A percentile compares a stretch with the other conserved stretches of the same genome.
phyloP scores from a whole-genome alignment of 768 basidiomycete species.

The Tephrocybe sp. region DNA sequence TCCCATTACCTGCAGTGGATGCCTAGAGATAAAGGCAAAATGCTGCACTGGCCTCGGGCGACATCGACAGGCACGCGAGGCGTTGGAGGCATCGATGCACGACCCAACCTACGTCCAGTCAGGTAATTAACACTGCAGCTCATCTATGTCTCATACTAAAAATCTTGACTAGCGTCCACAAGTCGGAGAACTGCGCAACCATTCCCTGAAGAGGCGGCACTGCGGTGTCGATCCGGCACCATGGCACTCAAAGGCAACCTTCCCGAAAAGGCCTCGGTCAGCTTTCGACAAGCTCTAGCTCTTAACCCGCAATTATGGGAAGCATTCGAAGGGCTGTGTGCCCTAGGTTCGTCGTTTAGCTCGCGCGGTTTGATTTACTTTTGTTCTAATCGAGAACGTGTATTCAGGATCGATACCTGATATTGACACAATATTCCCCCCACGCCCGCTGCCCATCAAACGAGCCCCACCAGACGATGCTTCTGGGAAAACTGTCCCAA shows the following conservation, averaged over 20 bases:
- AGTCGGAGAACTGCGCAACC: slow-evolving; percentile 49
- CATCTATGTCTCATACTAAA: slow-evolving; percentile 10
- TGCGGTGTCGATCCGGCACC: slow-evolving; percentile 74
- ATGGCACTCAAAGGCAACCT: slow-evolving; percentile 80
- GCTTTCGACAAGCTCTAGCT: slow-evolving; percentile 69
- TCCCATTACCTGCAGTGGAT: slow-evolving; percentile 66
- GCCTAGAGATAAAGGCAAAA: slow-evolving; percentile 74
- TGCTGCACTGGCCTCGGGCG: slow-evolving; percentile 73
- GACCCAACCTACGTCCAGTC: slow-evolving; percentile 51
- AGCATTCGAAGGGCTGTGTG: slow-evolving; percentile 85
- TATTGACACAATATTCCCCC: slow-evolving; percentile 71
- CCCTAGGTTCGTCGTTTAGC: slow-evolving; percentile 55
- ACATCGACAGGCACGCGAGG: slow-evolving; percentile 74
- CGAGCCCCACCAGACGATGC: slow-evolving; percentile 51
- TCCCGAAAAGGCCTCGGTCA: slow-evolving; percentile 64
- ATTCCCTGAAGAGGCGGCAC: slow-evolving; percentile 69
- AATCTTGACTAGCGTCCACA: slow-evolving; percentile 46
- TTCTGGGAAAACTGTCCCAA: slow-evolving; percentile 44
- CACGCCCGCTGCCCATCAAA: slow-evolving; percentile 54
- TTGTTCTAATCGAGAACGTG: slow-evolving; percentile 1
- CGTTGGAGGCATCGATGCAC: slow-evolving; percentile 59
- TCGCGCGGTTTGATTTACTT: slow-evolving; percentile 10
- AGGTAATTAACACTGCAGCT: slow-evolving; percentile 40
- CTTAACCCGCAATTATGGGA: slow-evolving; percentile 87
- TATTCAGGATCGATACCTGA: slow-evolving; percentile 62